phyloP scores from a whole-genome alignment of 2,329 filamentous ascomycete species.

The Nothophaeocryptopus gaeumannii region DNA sequence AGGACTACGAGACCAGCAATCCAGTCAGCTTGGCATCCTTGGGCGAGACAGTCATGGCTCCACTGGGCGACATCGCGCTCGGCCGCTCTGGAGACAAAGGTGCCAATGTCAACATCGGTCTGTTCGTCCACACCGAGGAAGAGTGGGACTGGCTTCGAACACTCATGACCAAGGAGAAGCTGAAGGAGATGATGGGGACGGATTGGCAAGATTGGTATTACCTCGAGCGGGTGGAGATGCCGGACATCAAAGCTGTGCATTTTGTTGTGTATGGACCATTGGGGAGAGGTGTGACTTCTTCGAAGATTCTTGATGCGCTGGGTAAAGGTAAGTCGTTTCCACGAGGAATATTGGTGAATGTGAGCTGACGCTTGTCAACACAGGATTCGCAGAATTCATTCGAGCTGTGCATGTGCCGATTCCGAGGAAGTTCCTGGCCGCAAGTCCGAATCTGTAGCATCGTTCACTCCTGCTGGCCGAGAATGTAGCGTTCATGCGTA shows the following conservation, averaged over 20 bases:
- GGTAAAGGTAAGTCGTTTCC: slow-evolving; percentile 17
- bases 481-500: no score
- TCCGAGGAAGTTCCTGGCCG: slow-evolving; percentile 24
- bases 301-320: slow-evolving; percentile 24
- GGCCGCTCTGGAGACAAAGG: slow-evolving; percentile 35
- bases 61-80: slow-evolving; percentile 35
- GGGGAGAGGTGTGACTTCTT: slow-evolving; percentile 25
- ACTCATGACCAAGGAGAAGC: slow-evolving; percentile 25
- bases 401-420: slow-evolving; percentile 24
- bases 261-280: slow-evolving; percentile 32
- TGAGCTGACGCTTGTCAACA: no score
- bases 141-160: slow-evolving; percentile 33
- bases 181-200: slow-evolving; percentile 29
- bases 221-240: slow-evolving; percentile 41
- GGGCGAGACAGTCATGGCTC: slow-evolving; percentile 36
- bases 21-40: slow-evolving; percentile 33
- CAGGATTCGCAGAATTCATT: slow-evolving; percentile 24
- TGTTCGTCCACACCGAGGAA: slow-evolving; percentile 39
- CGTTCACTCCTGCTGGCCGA: no score
- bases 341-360: no score
- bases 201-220: slow-evolving; percentile 31
- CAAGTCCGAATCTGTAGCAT: slow-evolving; percentile 8
- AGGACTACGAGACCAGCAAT: slow-evolving; percentile 33
- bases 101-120: slow-evolving; percentile 32
- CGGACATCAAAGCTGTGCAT: slow-evolving; percentile 40